Evolutionary conservation across 306 rosid species (phyloP), one percentile per base, ranked within the genome.

Genomic region (Dicorynia guianensis): DNA sequence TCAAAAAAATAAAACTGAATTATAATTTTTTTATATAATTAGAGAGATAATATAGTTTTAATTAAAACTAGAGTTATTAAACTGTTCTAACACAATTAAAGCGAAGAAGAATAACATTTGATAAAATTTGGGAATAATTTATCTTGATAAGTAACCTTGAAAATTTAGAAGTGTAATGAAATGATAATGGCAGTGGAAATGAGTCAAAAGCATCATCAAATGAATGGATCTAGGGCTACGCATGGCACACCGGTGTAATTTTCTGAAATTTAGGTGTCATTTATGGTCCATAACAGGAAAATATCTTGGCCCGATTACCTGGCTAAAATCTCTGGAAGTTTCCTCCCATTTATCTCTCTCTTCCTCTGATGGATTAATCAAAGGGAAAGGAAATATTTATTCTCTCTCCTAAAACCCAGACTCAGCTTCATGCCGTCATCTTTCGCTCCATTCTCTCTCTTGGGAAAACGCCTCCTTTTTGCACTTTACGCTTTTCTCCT

Each of bases 261-360:
- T 56, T 0, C 0, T 0, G 0, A 13, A 65, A 34, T 2, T 40
- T 0, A 1, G 34, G 73, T 20, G 84, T 35, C 75, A 34, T 57
- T 79, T 75, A 0, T 0, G 14, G 8, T 11, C 7, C 0, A 0
- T 0, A 2, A 4, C 0, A 4, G 20, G 4, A 83, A 90, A 91
- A 93, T 86, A 93, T 91, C 97, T 79, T 7, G 1, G 7, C 25
- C 34, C 40, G 43, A 39, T 36, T 33, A 3, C 4, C 4, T 4
- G 7, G 58, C 20, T 38, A 53, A 68, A 67, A 33, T 74, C 60
- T 91, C 94, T 88, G 12, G 96, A 91, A 89, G 49, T 4, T 93
- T 93, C 97, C 81, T 58, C 11, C 67, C 0, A 0, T 0, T 33
- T 60, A 48, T 82, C 77, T 44, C 40, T 44, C 71, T 46, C 42